These are phyloP conservation scores for Fragaria nilgerrensis DNA, from an alignment of 306 rosid species.

Conservation along the genomic window DNA sequence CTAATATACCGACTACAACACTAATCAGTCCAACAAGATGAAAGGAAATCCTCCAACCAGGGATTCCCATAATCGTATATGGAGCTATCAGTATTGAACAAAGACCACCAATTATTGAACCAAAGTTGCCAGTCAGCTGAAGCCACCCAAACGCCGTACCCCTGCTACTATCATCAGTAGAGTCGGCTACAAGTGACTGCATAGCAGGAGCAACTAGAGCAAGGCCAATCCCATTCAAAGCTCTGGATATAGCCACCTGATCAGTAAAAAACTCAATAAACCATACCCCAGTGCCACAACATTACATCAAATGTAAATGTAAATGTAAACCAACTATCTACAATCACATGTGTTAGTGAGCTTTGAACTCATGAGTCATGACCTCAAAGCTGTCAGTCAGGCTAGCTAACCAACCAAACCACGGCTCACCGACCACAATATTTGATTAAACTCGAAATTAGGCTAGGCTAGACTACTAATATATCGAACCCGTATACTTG, in stretches of 20 bases:
- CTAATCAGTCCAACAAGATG: slow-evolving; percentile 82
- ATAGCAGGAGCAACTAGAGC: slow-evolving; percentile 92
- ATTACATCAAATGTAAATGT: not conserved
- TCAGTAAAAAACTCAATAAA: slow-evolving; percentile 40
- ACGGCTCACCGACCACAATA: no score
- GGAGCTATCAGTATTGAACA: slow-evolving; percentile 79
- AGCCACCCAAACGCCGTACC: slow-evolving; percentile 98
- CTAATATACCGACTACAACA: slow-evolving; percentile 61
- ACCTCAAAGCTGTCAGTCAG: no score
- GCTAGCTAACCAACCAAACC: no score
- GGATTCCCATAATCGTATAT: slow-evolving; percentile 63
- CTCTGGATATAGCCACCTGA: slow-evolving; percentile 91
- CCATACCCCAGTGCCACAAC: slow-evolving; percentile 25
- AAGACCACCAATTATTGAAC: slow-evolving; percentile 81
- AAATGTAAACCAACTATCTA: not conserved
- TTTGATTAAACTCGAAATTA: not conserved
- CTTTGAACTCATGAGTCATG: no score
- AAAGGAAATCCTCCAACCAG: slow-evolving; percentile 96
- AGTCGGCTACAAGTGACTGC: slow-evolving; percentile 93
- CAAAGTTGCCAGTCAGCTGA: slow-evolving; percentile 77
- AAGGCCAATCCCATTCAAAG: slow-evolving; percentile 88
- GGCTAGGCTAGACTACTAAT: not conserved
- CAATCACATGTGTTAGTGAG: no score
- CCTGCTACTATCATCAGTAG: slow-evolving; percentile 75
- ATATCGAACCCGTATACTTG: not conserved